Base-by-base conservation (phyloP, 2,329 filamentous ascomycete species). In the Apiospora marii region DNA sequence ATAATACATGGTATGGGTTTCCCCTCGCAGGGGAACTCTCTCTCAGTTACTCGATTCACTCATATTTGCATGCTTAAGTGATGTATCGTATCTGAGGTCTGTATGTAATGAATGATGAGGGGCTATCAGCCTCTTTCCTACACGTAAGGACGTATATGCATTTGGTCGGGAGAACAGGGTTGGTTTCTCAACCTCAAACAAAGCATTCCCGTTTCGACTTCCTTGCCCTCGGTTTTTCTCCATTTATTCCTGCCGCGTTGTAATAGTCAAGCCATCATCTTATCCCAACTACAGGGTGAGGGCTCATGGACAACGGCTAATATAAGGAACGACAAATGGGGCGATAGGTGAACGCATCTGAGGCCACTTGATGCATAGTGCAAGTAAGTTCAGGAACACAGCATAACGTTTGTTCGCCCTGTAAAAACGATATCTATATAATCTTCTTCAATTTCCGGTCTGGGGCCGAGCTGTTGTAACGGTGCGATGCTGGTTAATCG, bases 1-100 rank as follows among this genome's bases (percentile, higher is more conserved):
- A 61, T 61, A 61, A 61, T 37, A 61, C n/a, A 64, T 41, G 41
- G 41, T 34, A 64, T 41, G 58, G 34, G 58, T 8, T 19, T 41
- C 58, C 34, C n/a, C 22, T 22, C 34, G 12, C 22, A n/a, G 58
- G 19, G 14, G 19, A 22, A 22, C 41, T 61, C 53, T 10, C 30
- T 64, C 58, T 64, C 58, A 10, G 58, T 64, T 41, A n/a, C 34
- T 41, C 34, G 3, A 41, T 37, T 64, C n/a, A 41, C 19, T 41
- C 10, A 13, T 12, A 22, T 61, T 12, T 61, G 16, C 53, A 19
- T 37, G 27, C 8, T 34, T 16, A 37, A 61, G 53, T 61, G 14
- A 34, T 37, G 30, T 34, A 30, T 61, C 27, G 51, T 34, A 19
- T 49, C 19, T n/a, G 19, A 7, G 8, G n/a, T 49, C 19, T 49